Conservation (phyloP, 2,329 filamentous ascomycete genomes). For the Zymoseptoria pseudotritici region DNA sequence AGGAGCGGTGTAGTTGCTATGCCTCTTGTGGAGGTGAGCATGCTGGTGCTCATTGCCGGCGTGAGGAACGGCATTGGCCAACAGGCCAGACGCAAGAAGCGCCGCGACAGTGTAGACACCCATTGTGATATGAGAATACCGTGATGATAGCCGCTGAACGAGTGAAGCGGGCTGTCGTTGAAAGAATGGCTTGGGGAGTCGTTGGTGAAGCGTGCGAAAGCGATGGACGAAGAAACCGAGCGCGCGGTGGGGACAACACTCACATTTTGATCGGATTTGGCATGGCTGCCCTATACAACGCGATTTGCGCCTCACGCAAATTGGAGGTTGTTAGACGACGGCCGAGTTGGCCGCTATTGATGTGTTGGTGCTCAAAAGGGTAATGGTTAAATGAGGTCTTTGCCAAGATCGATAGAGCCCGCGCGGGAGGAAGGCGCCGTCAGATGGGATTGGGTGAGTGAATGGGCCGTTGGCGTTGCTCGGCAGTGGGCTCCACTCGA, state of each 20-base stretch:
- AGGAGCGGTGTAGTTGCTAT: not conserved
- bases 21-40: slow-evolving; percentile 14
- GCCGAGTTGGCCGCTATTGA: not conserved
- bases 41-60: slow-evolving; percentile 15
- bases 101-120: slow-evolving; percentile 11
- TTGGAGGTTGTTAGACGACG: not conserved
- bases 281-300: not conserved
- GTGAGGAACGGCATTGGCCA: slow-evolving; percentile 9
- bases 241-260: not conserved
- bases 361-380: not conserved
- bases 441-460: not conserved
- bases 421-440: not conserved
- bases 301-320: not conserved
- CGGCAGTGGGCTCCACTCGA: not conserved
- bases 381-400: not conserved
- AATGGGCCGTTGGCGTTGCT: not conserved
- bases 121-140: slow-evolving; percentile 13
- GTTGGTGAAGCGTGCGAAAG: not conserved
- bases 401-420: not conserved
- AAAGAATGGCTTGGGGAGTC: slow-evolving; percentile 11
- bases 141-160: slow-evolving; percentile 19
- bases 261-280: not conserved
- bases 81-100: slow-evolving; percentile 11
- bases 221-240: not conserved
- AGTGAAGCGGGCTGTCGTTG: slow-evolving; percentile 19